Conservation (phyloP, 2,329 filamentous ascomycete species). For the Thelonectria olida region DNA sequence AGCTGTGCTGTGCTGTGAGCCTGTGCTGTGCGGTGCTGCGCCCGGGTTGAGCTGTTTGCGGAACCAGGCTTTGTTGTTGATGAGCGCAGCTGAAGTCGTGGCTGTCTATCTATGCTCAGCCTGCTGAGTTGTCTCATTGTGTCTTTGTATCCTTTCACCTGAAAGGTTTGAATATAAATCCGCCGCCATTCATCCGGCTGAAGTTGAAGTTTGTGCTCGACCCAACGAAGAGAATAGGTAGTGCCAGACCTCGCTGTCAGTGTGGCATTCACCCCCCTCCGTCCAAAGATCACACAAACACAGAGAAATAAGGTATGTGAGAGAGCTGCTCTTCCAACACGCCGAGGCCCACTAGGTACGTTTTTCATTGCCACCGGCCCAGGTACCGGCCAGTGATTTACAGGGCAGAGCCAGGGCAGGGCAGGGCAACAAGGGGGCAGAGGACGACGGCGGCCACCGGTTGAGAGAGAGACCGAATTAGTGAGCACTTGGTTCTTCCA, state of each 20-base stretch:
- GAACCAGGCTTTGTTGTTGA: too few species aligned
- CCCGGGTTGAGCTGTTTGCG: too few species aligned
- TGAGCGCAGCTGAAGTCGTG: too few species aligned
- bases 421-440: slow-evolving; percentile 18
- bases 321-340: slow-evolving; percentile 24
- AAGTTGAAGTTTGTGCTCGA: slow-evolving; percentile 5
- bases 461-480: too few species aligned
- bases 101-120: too few species aligned
- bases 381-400: slow-evolving; percentile 27
- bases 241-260: background rate
- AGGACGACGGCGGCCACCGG: background rate
- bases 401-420: background rate
- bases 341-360: slow-evolving; percentile 24
- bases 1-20: too few species aligned
- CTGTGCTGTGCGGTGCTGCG: too few species aligned
- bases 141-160: too few species aligned
- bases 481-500: too few species aligned
- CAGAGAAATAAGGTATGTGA: background rate
- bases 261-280: background rate
- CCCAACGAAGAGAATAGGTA: background rate
- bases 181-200: too few species aligned
- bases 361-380: slow-evolving; percentile 29
- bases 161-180: too few species aligned
- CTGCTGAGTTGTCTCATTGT: too few species aligned
- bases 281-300: background rate